These are phyloP conservation scores for Rhododendron simsii DNA, from an alignment of 148 eudicot genomes.

Conservation along the genomic window DNA sequence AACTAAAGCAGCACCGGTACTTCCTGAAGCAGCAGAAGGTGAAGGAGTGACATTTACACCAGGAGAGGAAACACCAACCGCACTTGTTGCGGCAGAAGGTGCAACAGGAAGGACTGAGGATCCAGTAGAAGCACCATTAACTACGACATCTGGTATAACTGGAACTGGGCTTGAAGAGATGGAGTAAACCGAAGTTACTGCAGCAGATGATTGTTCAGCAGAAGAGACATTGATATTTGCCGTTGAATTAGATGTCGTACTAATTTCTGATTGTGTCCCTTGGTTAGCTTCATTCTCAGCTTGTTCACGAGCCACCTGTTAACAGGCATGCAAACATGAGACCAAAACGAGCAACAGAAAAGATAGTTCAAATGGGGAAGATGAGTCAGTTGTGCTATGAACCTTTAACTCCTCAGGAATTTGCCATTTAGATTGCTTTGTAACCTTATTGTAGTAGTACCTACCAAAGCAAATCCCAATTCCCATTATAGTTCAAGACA, in stretches of 20 bases:
- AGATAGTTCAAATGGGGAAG: background rate
- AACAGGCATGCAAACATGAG: conserved; percentile 12
- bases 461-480: conserved; percentile 32
- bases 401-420: conserved; percentile 98
- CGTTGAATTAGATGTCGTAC: conserved; percentile 22
- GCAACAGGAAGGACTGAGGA: conserved; percentile 32
- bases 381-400: background rate
- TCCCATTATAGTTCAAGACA: background rate
- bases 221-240: conserved; percentile 31
- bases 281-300: conserved; percentile 58
- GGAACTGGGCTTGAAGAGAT: conserved; percentile 45
- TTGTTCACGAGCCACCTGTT: conserved; percentile 89
- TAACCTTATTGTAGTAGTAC: conserved; percentile 86
- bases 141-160: conserved; percentile 37
- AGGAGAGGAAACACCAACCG: conserved; percentile 29
- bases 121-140: conserved; percentile 45
- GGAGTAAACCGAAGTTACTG: conserved; percentile 32
- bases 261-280: conserved; percentile 32
- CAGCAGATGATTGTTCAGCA: conserved; percentile 39
- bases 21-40: conserved; percentile 42
- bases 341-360: background rate
- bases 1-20: conserved; percentile 19
- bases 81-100: conserved; percentile 23
- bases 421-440: conserved; percentile 93
- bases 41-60: conserved; percentile 30